Conservation (phyloP, 768 basidiomycete genomes). For the Trametes elegans region DNA sequence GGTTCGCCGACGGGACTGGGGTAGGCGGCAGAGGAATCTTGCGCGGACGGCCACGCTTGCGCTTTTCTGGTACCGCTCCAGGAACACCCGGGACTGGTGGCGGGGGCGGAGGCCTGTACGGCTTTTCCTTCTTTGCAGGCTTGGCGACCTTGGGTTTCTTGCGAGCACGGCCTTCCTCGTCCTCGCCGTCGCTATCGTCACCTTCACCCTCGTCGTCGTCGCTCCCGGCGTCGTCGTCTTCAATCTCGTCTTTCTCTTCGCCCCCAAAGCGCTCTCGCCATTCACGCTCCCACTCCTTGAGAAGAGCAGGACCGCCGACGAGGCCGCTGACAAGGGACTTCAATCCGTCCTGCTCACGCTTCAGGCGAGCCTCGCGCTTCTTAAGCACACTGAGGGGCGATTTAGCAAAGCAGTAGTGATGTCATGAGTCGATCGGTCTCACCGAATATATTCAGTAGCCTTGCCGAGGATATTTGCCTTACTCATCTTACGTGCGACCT, state of each 20-base stretch:
- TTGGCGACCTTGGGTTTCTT: conserved; percentile 58
- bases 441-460: conserved; percentile 86
- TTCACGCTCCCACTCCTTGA: conserved; percentile 73
- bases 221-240: conserved; percentile 38
- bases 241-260: conserved; percentile 63
- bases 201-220: conserved; percentile 51
- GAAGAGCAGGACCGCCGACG: conserved; percentile 68
- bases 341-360: conserved; percentile 73
- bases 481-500: conserved; percentile 86
- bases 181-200: conserved; percentile 41
- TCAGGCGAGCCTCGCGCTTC: conserved; percentile 67
- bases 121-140: conserved; percentile 44
- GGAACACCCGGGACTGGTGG: conserved; percentile 31
- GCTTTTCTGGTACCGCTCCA: conserved; percentile 60
- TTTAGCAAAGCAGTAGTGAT: conserved; percentile 5
- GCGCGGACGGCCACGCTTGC: conserved; percentile 81
- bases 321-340: conserved; percentile 67
- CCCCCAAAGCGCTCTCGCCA: conserved; percentile 77
- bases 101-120: conserved; percentile 33
- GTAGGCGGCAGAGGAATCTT: conserved; percentile 58
- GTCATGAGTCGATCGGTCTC: conserved; percentile 11
- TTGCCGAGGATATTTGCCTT: conserved; percentile 91
- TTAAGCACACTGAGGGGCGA: conserved; percentile 61
- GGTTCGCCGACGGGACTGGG: conserved; percentile 15
- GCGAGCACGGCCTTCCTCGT: conserved; percentile 49